Base-by-base conservation (phyloP, 2,329 filamentous ascomycete species). In the Fusarium tuaranense region DNA sequence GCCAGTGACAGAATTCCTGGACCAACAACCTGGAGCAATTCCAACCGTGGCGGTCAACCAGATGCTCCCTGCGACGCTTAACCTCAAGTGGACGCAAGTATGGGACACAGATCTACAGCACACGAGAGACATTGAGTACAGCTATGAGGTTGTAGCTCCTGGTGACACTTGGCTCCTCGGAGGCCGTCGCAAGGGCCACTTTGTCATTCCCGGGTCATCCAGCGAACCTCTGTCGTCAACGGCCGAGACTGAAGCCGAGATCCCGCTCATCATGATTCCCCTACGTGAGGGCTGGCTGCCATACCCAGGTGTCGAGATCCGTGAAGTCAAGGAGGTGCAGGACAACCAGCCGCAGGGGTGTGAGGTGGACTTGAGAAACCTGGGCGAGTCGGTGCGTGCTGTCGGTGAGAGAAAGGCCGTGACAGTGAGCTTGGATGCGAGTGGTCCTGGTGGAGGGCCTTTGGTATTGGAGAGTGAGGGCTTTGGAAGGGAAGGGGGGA, bases 101-200 rank as follows among this genome's bases (percentile, higher is more conserved):
- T 93, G 91, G 91, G 88, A 92, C 73, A 90, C 87, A 0, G 81
- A 83, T 0, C 81, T 83, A 16, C 68, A 81, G 2, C 71, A 80
- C 12, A 73, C 80, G 18, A 85, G 86, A 1, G 87, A 90, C 25
- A 86, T 95, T 2, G 91, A 95, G 72, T 97, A 97, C 79, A 91
- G 92, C 74, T 97, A 97, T 82, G 95, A 98, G 76, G 87, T 98
- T 25, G 90, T 91, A 16, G 92, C 92, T 1, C 90, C 92, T 18
- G 85, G 89, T 2, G 95, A 96, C 44, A 88, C 90, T 0, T 98
- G 96, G 96, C 89, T 98, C 2, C 86, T 98, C 4, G 95, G 95
- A 25, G 96, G 95, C 0, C 91, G 93, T 51, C 89, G 94, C 59
- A 93, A 94, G 73, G 94, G 93, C 0, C 93, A 94, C 79, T 97